These are phyloP conservation scores for Linum lewisii DNA, from an alignment of 345 rosid genomes.

Conservation along the genomic window DNA sequence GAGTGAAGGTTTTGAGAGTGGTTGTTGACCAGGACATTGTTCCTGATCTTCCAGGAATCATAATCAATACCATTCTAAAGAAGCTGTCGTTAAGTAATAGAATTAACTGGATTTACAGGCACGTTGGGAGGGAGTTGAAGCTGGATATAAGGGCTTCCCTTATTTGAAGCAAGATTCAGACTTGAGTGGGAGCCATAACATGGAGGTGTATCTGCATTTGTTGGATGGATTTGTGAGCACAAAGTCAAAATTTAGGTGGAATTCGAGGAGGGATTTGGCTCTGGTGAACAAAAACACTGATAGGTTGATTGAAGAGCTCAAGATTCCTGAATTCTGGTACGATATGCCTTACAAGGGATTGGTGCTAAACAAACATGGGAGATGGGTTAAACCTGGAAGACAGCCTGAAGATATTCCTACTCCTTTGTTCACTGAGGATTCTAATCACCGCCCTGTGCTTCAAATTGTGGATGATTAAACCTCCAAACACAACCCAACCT, in stretches of 20 bases:
- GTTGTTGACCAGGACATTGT: slow-evolving; percentile 35
- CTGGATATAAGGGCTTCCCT: slow-evolving; percentile 29
- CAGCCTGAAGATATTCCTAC: slow-evolving; percentile 64
- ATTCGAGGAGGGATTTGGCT: slow-evolving; percentile 31
- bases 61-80: slow-evolving; percentile 26
- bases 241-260: slow-evolving; percentile 12
- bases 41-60: slow-evolving; percentile 32
- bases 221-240: slow-evolving; percentile 26
- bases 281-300: slow-evolving; percentile 35
- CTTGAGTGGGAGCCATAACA: slow-evolving; percentile 25
- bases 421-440: slow-evolving; percentile 15
- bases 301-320: slow-evolving; percentile 32
- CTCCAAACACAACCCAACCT: too few relatives aligned
- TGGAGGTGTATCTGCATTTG: slow-evolving; percentile 33
- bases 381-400: slow-evolving; percentile 70
- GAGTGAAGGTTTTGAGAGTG: slow-evolving; percentile 29
- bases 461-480: neutral
- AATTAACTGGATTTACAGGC: slow-evolving; percentile 33
- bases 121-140: slow-evolving; percentile 29
- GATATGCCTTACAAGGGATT: slow-evolving; percentile 47
- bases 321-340: slow-evolving; percentile 27
- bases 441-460: neutral
- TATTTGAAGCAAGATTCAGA: slow-evolving; percentile 24
- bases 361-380: slow-evolving; percentile 42
- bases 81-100: slow-evolving; percentile 23